Evolutionary conservation across 257 asterid genomes (phyloP).

Genomic region (Coffea canephora): DNA sequence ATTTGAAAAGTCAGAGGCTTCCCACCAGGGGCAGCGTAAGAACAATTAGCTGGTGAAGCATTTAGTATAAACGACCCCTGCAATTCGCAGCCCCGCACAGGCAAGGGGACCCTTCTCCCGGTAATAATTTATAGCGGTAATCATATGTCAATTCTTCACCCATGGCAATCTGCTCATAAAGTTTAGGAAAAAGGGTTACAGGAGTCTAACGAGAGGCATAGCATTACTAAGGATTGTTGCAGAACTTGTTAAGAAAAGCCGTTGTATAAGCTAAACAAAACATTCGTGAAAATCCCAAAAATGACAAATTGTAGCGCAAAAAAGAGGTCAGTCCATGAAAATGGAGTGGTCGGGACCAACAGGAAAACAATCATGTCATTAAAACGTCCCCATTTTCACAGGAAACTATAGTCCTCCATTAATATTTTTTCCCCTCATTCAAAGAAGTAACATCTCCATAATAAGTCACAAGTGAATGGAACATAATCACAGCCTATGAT

Average conservation of each 20-base stretch:
- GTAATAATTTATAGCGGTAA: conserved; percentile 61
- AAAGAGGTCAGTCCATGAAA: not conserved
- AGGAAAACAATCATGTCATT: not conserved
- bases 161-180: conserved; percentile 62
- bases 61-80: conserved; percentile 76
- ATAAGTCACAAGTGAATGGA: not conserved
- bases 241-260: not conserved
- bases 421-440: not conserved
- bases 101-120: conserved; percentile 72
- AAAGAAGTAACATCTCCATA: not conserved
- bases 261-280: not conserved
- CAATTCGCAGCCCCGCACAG: conserved; percentile 88
- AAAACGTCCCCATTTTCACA: not conserved
- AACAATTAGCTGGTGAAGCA: not conserved
- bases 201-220: not conserved
- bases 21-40: not conserved
- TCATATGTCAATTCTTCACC: conserved; percentile 89
- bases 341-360: not conserved
- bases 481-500: not conserved
- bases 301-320: not conserved
- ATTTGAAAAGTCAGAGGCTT: not conserved
- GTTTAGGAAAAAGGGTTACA: not conserved
- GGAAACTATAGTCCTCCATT: not conserved
- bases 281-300: not conserved
- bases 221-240: not conserved